Evolutionary conservation across 192 early-diverging fungal genomes (phyloP).

Genomic region (Phlyctochytrium arcticum): DNA sequence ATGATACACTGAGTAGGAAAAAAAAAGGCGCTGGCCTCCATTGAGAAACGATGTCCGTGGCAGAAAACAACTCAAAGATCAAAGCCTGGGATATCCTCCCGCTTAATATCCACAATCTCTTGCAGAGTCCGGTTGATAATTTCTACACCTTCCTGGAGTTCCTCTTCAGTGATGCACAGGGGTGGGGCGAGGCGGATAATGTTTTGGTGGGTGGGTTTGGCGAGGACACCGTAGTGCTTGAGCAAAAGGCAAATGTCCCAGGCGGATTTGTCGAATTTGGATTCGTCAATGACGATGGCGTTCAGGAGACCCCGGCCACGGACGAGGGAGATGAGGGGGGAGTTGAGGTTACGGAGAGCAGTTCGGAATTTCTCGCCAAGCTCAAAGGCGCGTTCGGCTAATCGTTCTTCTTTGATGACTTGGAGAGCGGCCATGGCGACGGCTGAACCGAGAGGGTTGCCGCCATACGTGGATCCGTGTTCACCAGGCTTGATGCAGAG

Average conservation of each 20-base stretch:
- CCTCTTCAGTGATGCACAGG: conserved; percentile 89
- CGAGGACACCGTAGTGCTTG: conserved; percentile 87
- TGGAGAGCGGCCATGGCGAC: conserved; percentile 92
- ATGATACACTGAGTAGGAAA: no score
- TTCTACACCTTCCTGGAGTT: conserved; percentile 72
- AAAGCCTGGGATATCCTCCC: conserved; percentile 55
- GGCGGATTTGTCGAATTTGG: conserved; percentile 77
- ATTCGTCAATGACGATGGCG: conserved; percentile 91
- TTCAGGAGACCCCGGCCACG: conserved; percentile 94
- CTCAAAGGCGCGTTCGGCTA: conserved; percentile 72
- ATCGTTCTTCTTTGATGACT: conserved; percentile 90
- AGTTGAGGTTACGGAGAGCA: conserved; percentile 68
- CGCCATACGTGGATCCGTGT: conserved; percentile 97
- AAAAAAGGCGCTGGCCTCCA: no score
- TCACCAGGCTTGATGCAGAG: conserved; percentile 59
- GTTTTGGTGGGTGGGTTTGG: conserved; percentile 97
- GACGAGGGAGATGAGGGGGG: conserved; percentile 67
- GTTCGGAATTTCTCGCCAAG: conserved; percentile 84
- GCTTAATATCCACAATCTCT: conserved; percentile 62
- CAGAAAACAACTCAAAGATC: conserved; percentile 5
- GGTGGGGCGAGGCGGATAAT: conserved; percentile 97
- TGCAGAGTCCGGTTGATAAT: conserved; percentile 76
- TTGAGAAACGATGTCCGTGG: no score
- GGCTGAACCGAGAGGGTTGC: conserved; percentile 92
- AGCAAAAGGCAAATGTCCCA: conserved; percentile 95